Conservation (phyloP, 1,139 yeast species). For the Kodamaea arcana region DNA sequence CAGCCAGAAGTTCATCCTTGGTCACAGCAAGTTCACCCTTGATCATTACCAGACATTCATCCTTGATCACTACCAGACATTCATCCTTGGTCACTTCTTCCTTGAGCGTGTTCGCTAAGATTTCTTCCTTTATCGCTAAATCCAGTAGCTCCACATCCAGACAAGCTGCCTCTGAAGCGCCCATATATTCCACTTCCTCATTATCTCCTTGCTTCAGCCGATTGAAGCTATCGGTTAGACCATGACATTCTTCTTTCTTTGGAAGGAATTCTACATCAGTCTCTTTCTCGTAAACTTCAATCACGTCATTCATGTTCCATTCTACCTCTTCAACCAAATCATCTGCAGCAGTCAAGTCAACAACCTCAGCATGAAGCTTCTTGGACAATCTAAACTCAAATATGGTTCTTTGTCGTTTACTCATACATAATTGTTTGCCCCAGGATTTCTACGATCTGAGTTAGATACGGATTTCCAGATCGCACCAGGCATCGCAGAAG, state of each 20-base stretch:
- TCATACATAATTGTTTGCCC: conserved; percentile 3
- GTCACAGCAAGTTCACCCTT: not conserved
- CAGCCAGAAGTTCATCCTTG: not conserved
- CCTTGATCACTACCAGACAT: not conserved
- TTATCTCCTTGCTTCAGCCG: no score
- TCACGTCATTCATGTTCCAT: conserved; percentile 10
- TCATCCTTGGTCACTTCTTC: not conserved
- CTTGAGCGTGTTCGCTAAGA: no score
- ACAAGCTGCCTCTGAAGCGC: no score
- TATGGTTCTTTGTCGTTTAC: conserved; percentile 15
- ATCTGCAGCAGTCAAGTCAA: conserved; percentile 10
- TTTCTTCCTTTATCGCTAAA: no score
- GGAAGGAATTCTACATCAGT: not conserved
- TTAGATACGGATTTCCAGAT: no score
- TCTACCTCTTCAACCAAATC: conserved; percentile 5
- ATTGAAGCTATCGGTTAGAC: no score
- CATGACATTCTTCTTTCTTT: not conserved
- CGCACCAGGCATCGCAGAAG: no score
- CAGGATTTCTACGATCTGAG: no score
- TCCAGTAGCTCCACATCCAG: no score
- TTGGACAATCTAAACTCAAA: conserved; percentile 12
- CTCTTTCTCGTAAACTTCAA: conserved; percentile 9
- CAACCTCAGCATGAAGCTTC: conserved; percentile 6
- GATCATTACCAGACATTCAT: no score
- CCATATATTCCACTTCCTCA: no score